Conservation (phyloP, 2,329 filamentous ascomycete genomes). For the Arachnopeziza araneosa region DNA sequence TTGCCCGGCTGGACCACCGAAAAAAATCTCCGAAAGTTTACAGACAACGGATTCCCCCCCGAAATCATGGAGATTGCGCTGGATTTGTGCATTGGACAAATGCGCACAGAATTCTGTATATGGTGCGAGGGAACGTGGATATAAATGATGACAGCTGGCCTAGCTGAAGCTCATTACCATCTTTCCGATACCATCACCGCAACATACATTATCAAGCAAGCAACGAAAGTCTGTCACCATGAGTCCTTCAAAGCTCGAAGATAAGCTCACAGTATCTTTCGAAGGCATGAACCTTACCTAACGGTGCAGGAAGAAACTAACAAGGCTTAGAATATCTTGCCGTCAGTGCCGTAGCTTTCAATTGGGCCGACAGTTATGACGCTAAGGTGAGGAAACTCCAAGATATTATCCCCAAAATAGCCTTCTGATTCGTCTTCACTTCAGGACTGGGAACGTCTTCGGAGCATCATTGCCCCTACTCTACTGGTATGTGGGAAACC, state of each 20-base stretch:
- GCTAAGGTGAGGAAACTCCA: slow-evolving; percentile 38
- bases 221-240: not conserved
- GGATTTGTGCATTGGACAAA: not conserved
- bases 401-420: not conserved
- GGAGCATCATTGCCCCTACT: slow-evolving; percentile 22
- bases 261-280: not conserved
- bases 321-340: slow-evolving; percentile 41
- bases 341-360: slow-evolving; percentile 34
- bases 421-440: not conserved
- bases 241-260: not conserved
- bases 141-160: not conserved
- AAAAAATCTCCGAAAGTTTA: not conserved
- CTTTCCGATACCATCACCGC: not conserved
- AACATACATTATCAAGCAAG: not conserved
- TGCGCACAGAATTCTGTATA: not conserved
- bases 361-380: slow-evolving; percentile 63
- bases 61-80: not conserved
- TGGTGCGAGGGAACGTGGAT: not conserved
- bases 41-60: not conserved
- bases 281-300: slow-evolving; percentile 2
- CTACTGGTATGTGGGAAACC: slow-evolving; percentile 12
- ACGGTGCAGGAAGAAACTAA: slow-evolving; percentile 35
- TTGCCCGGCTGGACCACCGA: not conserved
- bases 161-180: not conserved
- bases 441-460: slow-evolving; percentile 24